These are phyloP conservation scores for Chenopodium album DNA, from an alignment of 148 eudicot species.

Conservation along the genomic window DNA sequence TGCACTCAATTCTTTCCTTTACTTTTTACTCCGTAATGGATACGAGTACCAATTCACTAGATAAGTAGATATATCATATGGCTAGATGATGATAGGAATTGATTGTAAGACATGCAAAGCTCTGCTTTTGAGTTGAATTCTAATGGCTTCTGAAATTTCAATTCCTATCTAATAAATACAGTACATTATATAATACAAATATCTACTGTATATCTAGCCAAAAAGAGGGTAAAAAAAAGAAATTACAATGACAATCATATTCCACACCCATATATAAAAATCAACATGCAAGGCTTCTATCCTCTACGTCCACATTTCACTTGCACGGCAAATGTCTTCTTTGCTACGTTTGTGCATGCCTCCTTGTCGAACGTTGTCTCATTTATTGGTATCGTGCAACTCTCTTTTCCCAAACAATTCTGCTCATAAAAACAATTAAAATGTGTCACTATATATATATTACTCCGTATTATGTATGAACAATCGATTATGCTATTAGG, in stretches of 20 bases:
- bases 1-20: too few species aligned
- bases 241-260: not conserved
- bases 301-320: slow-evolving; percentile 22
- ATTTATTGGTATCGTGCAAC: slow-evolving; percentile 20
- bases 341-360: slow-evolving; percentile 18
- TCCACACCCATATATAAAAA: not conserved
- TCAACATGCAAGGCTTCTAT: slow-evolving; percentile 3
- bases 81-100: too few species aligned
- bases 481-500: not conserved
- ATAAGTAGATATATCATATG: too few species aligned
- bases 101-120: too few species aligned
- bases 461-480: too few species aligned
- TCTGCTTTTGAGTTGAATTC: too few species aligned
- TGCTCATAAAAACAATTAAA: not conserved
- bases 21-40: too few species aligned
- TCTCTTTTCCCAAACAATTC: slow-evolving; percentile 28
- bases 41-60: too few species aligned
- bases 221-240: not conserved
- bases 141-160: not conserved
- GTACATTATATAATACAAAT: not conserved
- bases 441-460: not conserved
- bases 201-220: not conserved
- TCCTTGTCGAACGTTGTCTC: slow-evolving; percentile 17
- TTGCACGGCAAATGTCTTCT: slow-evolving; percentile 25
- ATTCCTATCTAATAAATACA: not conserved